A percentile compares a stretch with the other conserved stretches of the same genome.
These are phyloP conservation scores for Vitis vinifera DNA, from an alignment of 164 flowering plant genomes.

Conservation along the genomic window DNA sequence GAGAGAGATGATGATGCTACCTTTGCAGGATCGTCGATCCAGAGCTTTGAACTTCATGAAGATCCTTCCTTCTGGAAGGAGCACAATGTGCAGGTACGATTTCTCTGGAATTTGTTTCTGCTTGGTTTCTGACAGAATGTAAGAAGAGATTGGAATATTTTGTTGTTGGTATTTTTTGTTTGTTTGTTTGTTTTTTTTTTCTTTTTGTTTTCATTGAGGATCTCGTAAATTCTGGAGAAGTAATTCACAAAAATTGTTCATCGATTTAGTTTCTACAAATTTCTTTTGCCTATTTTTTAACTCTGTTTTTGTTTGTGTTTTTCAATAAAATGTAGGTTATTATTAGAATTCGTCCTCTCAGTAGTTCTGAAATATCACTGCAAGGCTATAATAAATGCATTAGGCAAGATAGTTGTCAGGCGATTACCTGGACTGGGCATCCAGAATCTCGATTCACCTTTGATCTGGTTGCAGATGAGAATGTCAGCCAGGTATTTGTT, in stretches of 20 bases:
- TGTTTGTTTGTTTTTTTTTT: too few species aligned
- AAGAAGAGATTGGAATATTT: too few species aligned
- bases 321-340: conserved; percentile 56
- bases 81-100: conserved; percentile 81
- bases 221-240: too few species aligned
- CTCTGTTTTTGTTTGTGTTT: neutral
- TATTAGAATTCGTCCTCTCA: conserved; percentile 90
- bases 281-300: neutral
- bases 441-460: conserved; percentile 96
- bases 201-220: neutral
- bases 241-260: too few species aligned
- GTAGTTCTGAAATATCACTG: conserved; percentile 66
- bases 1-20: conserved; percentile 26
- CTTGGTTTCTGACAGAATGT: neutral
- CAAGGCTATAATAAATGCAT: conserved; percentile 84
- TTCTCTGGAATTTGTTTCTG: neutral
- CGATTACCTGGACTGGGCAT: conserved; percentile 88
- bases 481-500: conserved; percentile 73
- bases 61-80: conserved; percentile 92
- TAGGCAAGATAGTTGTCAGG: conserved; percentile 76
- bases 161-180: neutral
- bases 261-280: neutral
- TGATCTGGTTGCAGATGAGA: conserved; percentile 93
- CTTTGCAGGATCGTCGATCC: conserved; percentile 19
- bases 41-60: conserved; percentile 72